phyloP scores from a whole-genome alignment of 139 green algal genomes.

The Yamagishiella unicocca region DNA sequence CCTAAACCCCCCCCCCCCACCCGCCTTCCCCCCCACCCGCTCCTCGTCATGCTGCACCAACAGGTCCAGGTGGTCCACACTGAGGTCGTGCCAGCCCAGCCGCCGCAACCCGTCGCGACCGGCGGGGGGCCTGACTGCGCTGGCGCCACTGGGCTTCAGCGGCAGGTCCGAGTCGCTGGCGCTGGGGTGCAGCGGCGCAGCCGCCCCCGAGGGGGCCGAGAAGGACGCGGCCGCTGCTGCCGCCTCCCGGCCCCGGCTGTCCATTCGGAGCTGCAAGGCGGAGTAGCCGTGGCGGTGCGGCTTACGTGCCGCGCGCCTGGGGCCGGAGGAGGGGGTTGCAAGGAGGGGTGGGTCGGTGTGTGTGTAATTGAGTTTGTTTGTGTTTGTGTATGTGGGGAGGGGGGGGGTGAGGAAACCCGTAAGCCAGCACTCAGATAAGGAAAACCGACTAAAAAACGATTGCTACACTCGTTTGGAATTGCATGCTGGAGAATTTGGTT shows the following conservation, averaged over 20 bases:
- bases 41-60: slow-evolving; percentile 30
- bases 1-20: neutral
- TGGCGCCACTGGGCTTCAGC: neutral
- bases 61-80: neutral
- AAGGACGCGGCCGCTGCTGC: neutral
- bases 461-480: too few relatives aligned
- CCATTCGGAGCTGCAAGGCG: neutral
- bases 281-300: slow-evolving; percentile 34
- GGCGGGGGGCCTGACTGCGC: neutral
- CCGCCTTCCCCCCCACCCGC: neutral
- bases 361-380: too few relatives aligned
- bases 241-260: neutral
- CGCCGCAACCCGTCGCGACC: neutral
- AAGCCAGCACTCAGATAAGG: too few relatives aligned
- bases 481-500: too few relatives aligned
- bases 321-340: too few relatives aligned
- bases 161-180: too few relatives aligned
- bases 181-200: neutral
- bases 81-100: neutral
- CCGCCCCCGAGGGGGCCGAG: neutral
- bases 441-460: too few relatives aligned
- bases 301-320: slow-evolving; percentile 7
- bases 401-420: too few relatives aligned
- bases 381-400: too few relatives aligned
- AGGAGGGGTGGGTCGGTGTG: too few relatives aligned